Percentiles rank a stretch among this genome's conserved stretches.
phyloP scores from a whole-genome alignment of 805 yeast species.

The Cyberlindnera xishuangbannaensis region DNA sequence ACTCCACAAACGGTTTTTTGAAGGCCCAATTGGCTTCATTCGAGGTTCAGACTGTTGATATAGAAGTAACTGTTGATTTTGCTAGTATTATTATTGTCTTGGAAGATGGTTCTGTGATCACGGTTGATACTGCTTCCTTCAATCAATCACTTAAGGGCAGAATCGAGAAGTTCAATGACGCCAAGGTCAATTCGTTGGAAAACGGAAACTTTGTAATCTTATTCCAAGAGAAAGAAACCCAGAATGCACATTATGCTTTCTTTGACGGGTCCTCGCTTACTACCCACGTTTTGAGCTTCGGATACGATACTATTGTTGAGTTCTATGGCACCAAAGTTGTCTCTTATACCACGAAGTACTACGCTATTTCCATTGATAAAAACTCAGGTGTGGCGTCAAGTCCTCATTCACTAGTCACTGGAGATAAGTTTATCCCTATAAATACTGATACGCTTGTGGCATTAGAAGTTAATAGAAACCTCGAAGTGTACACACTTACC shows the following conservation, averaged over 20 bases:
- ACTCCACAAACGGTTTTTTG: constrained; percentile 14
- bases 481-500: constrained; percentile 15
- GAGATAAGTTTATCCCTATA: constrained; percentile 15
- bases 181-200: constrained; percentile 7
- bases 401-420: constrained; percentile 4
- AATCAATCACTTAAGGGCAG: constrained; percentile 2
- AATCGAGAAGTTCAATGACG: constrained; percentile 6
- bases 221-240: constrained; percentile 4
- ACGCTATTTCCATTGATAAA: constrained; percentile 10
- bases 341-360: constrained; percentile 6
- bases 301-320: constrained; percentile 17
- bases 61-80: neutral
- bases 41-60: constrained; percentile 5
- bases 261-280: constrained; percentile 11
- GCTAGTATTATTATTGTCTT: constrained; percentile 7
- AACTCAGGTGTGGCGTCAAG: constrained; percentile 10
- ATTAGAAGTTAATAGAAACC: constrained; percentile 17
- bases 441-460: constrained; percentile 17
- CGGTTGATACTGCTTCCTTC: neutral
- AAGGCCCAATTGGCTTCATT: constrained; percentile 10
- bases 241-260: constrained; percentile 10
- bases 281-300: constrained; percentile 8
- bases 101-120: constrained; percentile 12
- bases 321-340: constrained; percentile 22
- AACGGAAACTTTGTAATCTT: constrained; percentile 17